Evolutionary conservation across 345 rosid genomes (phyloP), one percentile per base, ranked within the genome.

Genomic region (Toxicodendron radicans): DNA sequence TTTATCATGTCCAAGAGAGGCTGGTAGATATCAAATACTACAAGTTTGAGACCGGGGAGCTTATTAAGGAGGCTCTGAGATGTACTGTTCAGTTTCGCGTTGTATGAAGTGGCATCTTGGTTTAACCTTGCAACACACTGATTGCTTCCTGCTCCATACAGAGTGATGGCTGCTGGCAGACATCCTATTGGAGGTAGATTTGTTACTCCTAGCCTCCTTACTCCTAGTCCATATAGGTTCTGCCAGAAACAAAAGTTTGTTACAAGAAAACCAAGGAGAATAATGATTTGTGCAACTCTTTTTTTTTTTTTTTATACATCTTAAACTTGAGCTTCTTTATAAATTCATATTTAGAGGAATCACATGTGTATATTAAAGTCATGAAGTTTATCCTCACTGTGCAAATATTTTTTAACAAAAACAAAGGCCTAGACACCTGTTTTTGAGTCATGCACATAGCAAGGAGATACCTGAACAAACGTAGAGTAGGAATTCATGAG

Each of bases 81-180:
- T 38, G 89, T 85, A 82, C 54, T 75, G 79, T 87, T 89, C 74
- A 95, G 89, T 84, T 90, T 92, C 27, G 76, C 67, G 83, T 95
- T 92, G 88, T 88, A 91, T 54, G 82, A 82, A 71, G 84, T 61
- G 30, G 99, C 93, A 65, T 91, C 97, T 51, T 74, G 80, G 76
- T 95, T 95, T 70, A 92, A 78, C 79, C 90, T 86, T 63, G 77
- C 82, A 30, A 92, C 92, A 67, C 99, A 92, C 70, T 73, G 83
- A 75, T 79, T 85, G 82, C 86, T 90, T 84, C 99, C 99, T 38
- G 14, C 73, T 4, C 97, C 97, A 60, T 87, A 90, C 67, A 92
- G 87, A 35, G 95, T 91, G 77, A 93, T 85, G 49, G 94, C 95
- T 70, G 96, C 99, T 0, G 96, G 99, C 79, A 95, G 79, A 82